Conservation (phyloP, 495 filamentous ascomycete genomes). For the Aspergillus olivimuriae region DNA sequence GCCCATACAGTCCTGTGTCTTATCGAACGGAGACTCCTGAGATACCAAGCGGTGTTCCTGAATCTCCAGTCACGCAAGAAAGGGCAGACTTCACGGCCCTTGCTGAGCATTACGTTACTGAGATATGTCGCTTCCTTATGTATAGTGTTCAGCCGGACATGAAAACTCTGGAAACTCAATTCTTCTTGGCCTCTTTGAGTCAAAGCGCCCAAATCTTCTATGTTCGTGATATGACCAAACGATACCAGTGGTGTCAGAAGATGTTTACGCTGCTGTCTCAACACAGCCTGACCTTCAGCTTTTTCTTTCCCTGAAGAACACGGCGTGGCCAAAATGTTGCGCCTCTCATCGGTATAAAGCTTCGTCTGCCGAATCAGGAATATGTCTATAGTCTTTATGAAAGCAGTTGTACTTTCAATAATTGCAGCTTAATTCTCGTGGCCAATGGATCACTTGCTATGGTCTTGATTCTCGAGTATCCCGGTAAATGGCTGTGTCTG, state of each 20-base stretch:
- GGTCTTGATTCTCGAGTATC: no score
- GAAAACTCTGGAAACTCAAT: slow-evolving; percentile 17
- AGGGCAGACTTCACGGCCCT: slow-evolving; percentile 8
- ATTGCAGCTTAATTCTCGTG: background rate
- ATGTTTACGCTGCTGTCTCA: slow-evolving; percentile 11
- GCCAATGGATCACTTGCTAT: no score
- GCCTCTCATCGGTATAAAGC: slow-evolving; percentile 8
- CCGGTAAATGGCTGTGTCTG: no score
- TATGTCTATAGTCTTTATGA: no score
- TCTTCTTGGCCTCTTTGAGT: slow-evolving; percentile 16
- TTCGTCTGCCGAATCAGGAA: slow-evolving; percentile 2
- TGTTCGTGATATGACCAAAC: slow-evolving; percentile 10
- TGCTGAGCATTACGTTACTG: slow-evolving; percentile 14
- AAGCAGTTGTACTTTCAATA: background rate
- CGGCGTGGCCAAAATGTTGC: slow-evolving; percentile 19
- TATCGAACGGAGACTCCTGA: background rate
- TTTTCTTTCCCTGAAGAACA: slow-evolving; percentile 18
- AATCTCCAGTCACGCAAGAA: background rate
- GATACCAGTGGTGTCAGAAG: slow-evolving; percentile 17
- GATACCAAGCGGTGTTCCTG: background rate
- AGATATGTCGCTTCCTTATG: slow-evolving; percentile 16
- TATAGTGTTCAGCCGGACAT: slow-evolving; percentile 16
- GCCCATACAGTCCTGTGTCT: background rate
- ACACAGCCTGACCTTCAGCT: slow-evolving; percentile 17
- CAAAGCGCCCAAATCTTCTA: slow-evolving; percentile 18